phyloP scores from a whole-genome alignment of 2,329 filamentous ascomycete genomes.

The Didymella segeticola region DNA sequence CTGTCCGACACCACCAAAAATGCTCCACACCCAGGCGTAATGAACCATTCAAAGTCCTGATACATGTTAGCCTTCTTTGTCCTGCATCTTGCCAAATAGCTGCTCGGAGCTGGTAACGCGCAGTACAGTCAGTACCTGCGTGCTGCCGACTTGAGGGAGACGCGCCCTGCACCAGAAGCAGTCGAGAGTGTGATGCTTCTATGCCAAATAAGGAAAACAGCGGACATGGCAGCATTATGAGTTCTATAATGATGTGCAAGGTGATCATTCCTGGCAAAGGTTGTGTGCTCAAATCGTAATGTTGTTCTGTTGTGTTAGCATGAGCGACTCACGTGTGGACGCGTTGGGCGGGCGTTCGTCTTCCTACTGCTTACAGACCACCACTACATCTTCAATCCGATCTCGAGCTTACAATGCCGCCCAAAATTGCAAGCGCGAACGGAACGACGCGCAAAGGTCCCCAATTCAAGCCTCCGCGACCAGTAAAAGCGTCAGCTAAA shows the following conservation, averaged over 20 bases:
- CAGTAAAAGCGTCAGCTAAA: slow-evolving; percentile 38
- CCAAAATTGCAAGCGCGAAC: slow-evolving; percentile 31
- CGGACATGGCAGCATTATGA: too few species aligned
- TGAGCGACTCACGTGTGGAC: slow-evolving; percentile 1
- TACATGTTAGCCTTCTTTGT: too few species aligned
- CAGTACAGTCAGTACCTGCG: slow-evolving; percentile 1
- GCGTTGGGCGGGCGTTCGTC: not conserved
- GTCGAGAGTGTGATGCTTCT: not conserved
- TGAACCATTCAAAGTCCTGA: too few species aligned
- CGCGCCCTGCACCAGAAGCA: not conserved
- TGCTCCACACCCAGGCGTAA: too few species aligned
- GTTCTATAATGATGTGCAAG: not conserved
- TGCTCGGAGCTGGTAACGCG: too few species aligned
- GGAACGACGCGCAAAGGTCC: slow-evolving; percentile 39
- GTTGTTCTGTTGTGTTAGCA: not conserved
- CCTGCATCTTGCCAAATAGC: too few species aligned
- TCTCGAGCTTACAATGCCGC: slow-evolving; percentile 29
- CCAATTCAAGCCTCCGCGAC: slow-evolving; percentile 48
- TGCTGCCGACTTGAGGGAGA: not conserved
- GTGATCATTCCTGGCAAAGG: not conserved
- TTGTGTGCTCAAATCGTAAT: not conserved
- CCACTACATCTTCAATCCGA: not conserved
- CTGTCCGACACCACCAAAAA: too few species aligned
- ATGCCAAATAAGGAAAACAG: not conserved
- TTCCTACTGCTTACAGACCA: slow-evolving; percentile 10